phyloP scores from a whole-genome alignment of 495 filamentous ascomycete genomes.

The Neurospora sp. region DNA sequence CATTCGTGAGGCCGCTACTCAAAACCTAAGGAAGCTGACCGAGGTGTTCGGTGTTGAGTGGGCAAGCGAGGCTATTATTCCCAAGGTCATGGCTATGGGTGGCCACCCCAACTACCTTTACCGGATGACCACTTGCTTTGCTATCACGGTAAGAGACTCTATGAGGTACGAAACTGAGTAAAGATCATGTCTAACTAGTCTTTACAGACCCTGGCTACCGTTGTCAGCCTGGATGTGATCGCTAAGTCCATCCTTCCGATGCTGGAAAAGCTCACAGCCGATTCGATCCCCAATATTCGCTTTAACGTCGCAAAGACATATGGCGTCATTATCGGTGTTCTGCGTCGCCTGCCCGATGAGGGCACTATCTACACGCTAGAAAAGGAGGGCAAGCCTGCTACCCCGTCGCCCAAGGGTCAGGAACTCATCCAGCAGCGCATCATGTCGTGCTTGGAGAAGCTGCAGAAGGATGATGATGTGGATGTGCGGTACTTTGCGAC shows the following conservation, averaged over 20 bases:
- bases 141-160: slow-evolving; percentile 69
- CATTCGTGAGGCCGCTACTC: slow-evolving; percentile 91
- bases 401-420: slow-evolving; percentile 60
- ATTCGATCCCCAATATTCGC: slow-evolving; percentile 96
- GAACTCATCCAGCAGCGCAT: slow-evolving; percentile 81
- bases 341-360: slow-evolving; percentile 79
- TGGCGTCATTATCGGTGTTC: slow-evolving; percentile 71
- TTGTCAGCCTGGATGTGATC: slow-evolving; percentile 84
- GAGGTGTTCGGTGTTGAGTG: slow-evolving; percentile 97
- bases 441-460: slow-evolving; percentile 82
- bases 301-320: slow-evolving; percentile 99
- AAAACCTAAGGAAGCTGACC: slow-evolving; percentile 94
- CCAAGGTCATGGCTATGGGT: slow-evolving; percentile 97
- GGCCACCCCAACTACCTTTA: slow-evolving; percentile 97
- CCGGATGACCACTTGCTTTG: slow-evolving; percentile 98
- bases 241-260: slow-evolving; percentile 90
- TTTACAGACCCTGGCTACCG: slow-evolving; percentile 76
- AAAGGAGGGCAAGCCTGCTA: slow-evolving; percentile 54
- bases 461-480: slow-evolving; percentile 92
- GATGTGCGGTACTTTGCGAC: slow-evolving; percentile 93
- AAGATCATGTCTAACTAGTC: slow-evolving; percentile 18
- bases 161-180: neutral
- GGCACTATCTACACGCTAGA: slow-evolving; percentile 78
- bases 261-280: slow-evolving; percentile 80
- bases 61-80: slow-evolving; percentile 95